A percentile compares a stretch with the other conserved stretches of the same genome.
These are phyloP conservation scores for Pythium plurisporium DNA, from an alignment of 352 stramenopile genomes.

Conservation along the genomic window DNA sequence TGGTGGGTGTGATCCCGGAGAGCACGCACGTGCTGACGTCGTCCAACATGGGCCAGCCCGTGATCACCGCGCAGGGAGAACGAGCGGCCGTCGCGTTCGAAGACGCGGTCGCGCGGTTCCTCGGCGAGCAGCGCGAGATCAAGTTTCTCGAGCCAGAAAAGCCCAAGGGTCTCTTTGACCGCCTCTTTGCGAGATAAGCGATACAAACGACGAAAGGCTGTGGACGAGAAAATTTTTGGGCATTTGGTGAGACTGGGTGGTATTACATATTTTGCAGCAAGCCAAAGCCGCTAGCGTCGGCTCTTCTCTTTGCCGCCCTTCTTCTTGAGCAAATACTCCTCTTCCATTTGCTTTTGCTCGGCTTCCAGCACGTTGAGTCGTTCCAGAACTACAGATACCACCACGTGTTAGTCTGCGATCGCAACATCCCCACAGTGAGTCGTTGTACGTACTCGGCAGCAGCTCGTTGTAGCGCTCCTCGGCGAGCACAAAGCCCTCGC, in stretches of 20 bases:
- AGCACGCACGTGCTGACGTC: slow-evolving; percentile 88
- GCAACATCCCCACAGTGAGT: too few relatives aligned
- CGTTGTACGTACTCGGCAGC: slow-evolving; percentile 45
- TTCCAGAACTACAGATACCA: slow-evolving; percentile 50
- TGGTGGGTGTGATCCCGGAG: slow-evolving; percentile 90
- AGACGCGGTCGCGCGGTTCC: slow-evolving; percentile 88
- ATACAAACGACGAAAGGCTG: neutral
- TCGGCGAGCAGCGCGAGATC: slow-evolving; percentile 84
- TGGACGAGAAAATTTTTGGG: neutral
- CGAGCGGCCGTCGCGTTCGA: slow-evolving; percentile 80
- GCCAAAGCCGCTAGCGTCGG: slow-evolving; percentile 37
- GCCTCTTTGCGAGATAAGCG: slow-evolving; percentile 53
- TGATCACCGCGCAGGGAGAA: slow-evolving; percentile 77
- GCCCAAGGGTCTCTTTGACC: slow-evolving; percentile 75
- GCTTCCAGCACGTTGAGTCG: slow-evolving; percentile 74
- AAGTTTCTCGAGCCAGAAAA: slow-evolving; percentile 83
- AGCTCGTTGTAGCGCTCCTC: slow-evolving; percentile 79
- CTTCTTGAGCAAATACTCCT: slow-evolving; percentile 72
- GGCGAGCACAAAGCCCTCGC: slow-evolving; percentile 70
- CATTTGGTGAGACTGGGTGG: neutral
- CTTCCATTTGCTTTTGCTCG: slow-evolving; percentile 76
- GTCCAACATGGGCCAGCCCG: slow-evolving; percentile 91
- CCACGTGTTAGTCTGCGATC: too few relatives aligned
- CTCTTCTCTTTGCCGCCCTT: slow-evolving; percentile 71
- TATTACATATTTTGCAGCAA: neutral